Conservation (phyloP, 2,329 filamentous ascomycete genomes). For the Cadophora sp. region DNA sequence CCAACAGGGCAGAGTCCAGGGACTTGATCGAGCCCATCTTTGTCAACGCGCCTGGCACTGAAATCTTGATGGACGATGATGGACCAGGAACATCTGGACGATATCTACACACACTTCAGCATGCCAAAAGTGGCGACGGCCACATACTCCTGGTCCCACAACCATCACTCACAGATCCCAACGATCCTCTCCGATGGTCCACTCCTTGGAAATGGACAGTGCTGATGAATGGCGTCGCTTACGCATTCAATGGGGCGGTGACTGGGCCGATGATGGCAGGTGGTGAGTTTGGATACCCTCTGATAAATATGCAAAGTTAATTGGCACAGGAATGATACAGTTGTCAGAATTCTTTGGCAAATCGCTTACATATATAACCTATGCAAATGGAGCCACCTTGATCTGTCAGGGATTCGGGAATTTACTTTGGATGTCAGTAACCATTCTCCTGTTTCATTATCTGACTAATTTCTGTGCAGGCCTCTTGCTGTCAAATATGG, state of each 20-base stretch:
- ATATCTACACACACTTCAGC: background rate
- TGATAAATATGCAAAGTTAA: background rate
- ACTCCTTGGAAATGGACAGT: background rate
- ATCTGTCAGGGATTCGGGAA: background rate
- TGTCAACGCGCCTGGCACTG: background rate
- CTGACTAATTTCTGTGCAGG: conserved; percentile 21
- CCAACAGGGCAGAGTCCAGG: background rate
- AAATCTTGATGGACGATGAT: background rate
- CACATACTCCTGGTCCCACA: background rate
- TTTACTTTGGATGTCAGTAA: background rate
- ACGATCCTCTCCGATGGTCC: background rate
- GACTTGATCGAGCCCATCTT: background rate
- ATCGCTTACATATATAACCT: background rate
- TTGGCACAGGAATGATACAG: background rate
- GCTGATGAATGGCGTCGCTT: background rate
- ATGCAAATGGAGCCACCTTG: background rate
- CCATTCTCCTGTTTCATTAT: background rate
- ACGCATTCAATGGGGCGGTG: background rate
- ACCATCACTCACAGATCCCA: background rate
- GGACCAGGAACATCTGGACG: background rate
- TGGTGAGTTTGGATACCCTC: background rate
- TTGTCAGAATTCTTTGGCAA: background rate
- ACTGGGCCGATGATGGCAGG: background rate
- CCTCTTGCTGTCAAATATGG: conserved; percentile 32
- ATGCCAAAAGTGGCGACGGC: background rate